Base-by-base conservation (phyloP, 306 rosid species). In the Vicia faba region DNA sequence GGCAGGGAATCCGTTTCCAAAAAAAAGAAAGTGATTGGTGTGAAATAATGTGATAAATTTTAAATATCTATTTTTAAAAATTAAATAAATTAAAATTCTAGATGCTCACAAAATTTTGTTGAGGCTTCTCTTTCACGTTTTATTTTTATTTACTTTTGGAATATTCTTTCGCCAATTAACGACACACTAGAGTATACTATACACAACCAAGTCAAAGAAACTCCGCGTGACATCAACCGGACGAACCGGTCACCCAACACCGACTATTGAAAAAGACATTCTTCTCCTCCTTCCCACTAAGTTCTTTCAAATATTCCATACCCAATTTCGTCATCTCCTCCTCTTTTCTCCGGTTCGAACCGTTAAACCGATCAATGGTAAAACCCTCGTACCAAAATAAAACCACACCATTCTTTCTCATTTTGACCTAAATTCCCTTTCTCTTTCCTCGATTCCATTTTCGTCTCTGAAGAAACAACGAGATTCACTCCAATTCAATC, bases 191-290 rank as follows among this genome's bases (percentile, higher is more conserved):
- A 14, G 50, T n/a, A 5, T n/a, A 44, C 11, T 3, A 33, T 33
- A 49, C 55, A 8, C 9, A 16, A 49, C 61, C 18, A 28, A 55
- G 61, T 56, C 62, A 56, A 56, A 28, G 46, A 41, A 11, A 40
- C 36, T 2, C 58, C 81, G 82, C 66, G 77, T 51, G 33, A 59
- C 51, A 14, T 70, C 69, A 66, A 70, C 86, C 73, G 73, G 79
- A 73, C 61, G 75, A 75, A 56, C 75, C 77, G 62, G 84, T 78
- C 61, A 61, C 14, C 8, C 10, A 12, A 11, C 53, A 35, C 54
- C 14, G 8, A 8, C 25, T 16, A 8, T 18, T 8, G 0, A 16
- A 49, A 48, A 49, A 49, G 55, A 49, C 55, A 49, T 8, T 16
- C 5, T 18, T 49, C 12, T 49, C 55, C 55, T 49, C 55, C 11